Base-by-base conservation (phyloP, 148 eudicot genomes). In the Arbutus unedo region DNA sequence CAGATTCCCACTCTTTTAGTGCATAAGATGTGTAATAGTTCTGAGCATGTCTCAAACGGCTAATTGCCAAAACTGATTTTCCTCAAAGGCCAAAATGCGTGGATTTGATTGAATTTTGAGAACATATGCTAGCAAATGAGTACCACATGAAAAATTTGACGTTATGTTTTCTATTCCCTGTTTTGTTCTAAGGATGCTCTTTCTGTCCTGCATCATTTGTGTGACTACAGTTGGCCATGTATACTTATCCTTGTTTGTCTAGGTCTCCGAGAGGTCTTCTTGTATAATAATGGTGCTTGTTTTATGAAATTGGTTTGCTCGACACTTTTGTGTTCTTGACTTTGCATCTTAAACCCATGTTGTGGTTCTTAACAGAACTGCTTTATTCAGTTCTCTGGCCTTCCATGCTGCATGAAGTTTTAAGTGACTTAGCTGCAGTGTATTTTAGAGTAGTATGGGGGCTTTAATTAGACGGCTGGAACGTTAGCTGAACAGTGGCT, bases 401-500 rank as follows among this genome's bases (percentile, higher is more conserved):
- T 79, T 25, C 21, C 44, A 31, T 38, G 41, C 75, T 80, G 45
- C 59, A 4, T 66, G 74, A 31, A 45, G n/a, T 3, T 45, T 10
- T 79, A 21, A 21, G 21, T 31, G 48, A 25, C 56, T 79, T 79
- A 15, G 74, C n/a, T 67, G 81, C 4, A 8, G 19, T 45, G 19
- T 79, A 21, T 80, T 62, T 53, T 55, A 11, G 57, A 38, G 19
- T 41, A 43, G 15, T 31, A 45, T 71, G 31, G 41, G 55, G 57
- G 2, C 11, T 25, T 31, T 31, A 25, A 38, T 38, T 6, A 19
- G 14, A 18, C 16, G 55, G 38, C n/a, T 67, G 66, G 44, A 47
- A 47, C 76, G 49, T 53, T 50, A 2, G 4, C 84, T 73, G 67
- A 62, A 86, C 70, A 47, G 21, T 67, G 75, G 81, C 55, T 80